Percentiles rank a stretch among this genome's conserved stretches.
Evolutionary conservation across 78 protist genomes (phyloP).

Genomic region (Anaeramoeba flamelloides): DNA sequence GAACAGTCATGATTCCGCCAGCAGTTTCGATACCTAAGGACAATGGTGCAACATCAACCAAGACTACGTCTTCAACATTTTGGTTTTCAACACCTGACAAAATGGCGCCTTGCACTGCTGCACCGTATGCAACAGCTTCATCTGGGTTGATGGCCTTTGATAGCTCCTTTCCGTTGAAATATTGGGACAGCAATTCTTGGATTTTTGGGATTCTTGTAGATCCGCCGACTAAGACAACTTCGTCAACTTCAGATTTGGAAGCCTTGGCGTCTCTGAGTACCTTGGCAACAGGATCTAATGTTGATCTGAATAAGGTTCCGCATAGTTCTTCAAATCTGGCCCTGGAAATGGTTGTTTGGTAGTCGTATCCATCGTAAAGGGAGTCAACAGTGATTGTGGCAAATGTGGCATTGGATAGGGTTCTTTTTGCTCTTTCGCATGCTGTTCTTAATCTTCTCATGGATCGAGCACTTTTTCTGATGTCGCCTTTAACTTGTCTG

Average conservation of each 20-base stretch:
- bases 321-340: constrained; percentile 88
- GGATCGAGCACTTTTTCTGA: constrained; percentile 20
- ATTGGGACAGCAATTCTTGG: constrained; percentile 78
- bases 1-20: too few relatives aligned
- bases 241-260: constrained; percentile 51
- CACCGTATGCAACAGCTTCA: constrained; percentile 99
- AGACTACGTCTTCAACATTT: background rate
- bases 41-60: background rate
- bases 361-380: constrained; percentile 84
- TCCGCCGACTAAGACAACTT: constrained; percentile 94
- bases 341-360: constrained; percentile 70
- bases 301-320: constrained; percentile 68
- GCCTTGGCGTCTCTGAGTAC: constrained; percentile 73
- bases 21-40: background rate
- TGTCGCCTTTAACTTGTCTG: constrained; percentile 18
- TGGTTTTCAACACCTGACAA: constrained; percentile 29
- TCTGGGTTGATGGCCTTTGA: constrained; percentile 83
- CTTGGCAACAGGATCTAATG: constrained; percentile 69
- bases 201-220: constrained; percentile 92
- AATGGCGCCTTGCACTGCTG: constrained; percentile 97
- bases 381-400: constrained; percentile 86
- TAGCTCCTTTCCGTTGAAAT: constrained; percentile 85
- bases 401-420: constrained; percentile 46
- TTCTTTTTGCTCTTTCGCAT: constrained; percentile 55
- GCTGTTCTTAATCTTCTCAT: constrained; percentile 48